Percentiles rank a stretch among this genome's conserved stretches.
phyloP scores from a whole-genome alignment of 305 asterid species.

The Rubia peregrina region DNA sequence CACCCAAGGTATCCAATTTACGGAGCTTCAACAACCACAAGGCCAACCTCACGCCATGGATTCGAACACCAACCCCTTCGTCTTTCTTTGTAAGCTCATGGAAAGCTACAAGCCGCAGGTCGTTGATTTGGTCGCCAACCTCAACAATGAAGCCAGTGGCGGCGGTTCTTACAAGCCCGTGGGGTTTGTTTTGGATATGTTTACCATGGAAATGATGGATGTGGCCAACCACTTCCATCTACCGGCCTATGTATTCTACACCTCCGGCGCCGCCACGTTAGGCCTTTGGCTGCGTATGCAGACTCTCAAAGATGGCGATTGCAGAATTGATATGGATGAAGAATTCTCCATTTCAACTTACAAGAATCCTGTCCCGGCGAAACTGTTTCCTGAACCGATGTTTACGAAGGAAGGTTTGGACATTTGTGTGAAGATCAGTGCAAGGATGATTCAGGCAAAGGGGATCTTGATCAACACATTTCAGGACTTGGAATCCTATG shows the following conservation, averaged over 20 bases:
- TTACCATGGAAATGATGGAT: constrained; percentile 41
- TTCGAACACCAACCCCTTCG: background rate
- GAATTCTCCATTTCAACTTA: constrained; percentile 16
- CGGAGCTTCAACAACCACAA: background rate
- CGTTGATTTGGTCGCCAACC: constrained; percentile 10
- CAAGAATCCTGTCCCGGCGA: constrained; percentile 19
- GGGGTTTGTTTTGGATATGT: constrained; percentile 41
- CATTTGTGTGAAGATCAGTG: background rate
- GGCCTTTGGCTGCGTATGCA: constrained; percentile 25
- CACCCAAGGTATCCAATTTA: background rate
- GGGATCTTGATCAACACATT: constrained; percentile 38
- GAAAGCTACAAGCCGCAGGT: constrained; percentile 7
- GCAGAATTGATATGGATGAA: background rate
- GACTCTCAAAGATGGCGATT: constrained; percentile 15
- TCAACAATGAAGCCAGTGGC: background rate
- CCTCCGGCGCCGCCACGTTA: constrained; percentile 31
- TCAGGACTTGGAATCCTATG: constrained; percentile 27
- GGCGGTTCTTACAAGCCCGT: constrained; percentile 1
- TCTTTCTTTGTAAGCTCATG: background rate
- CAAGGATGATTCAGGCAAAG: constrained; percentile 11
- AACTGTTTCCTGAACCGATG: constrained; percentile 17
- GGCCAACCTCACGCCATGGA: background rate
- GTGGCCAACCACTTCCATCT: constrained; percentile 37
- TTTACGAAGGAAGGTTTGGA: constrained; percentile 15
- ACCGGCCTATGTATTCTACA: constrained; percentile 34